These are phyloP conservation scores for Gastroboletus turbinatus DNA, from an alignment of 1,284 basidiomycete species.

Conservation along the genomic window DNA sequence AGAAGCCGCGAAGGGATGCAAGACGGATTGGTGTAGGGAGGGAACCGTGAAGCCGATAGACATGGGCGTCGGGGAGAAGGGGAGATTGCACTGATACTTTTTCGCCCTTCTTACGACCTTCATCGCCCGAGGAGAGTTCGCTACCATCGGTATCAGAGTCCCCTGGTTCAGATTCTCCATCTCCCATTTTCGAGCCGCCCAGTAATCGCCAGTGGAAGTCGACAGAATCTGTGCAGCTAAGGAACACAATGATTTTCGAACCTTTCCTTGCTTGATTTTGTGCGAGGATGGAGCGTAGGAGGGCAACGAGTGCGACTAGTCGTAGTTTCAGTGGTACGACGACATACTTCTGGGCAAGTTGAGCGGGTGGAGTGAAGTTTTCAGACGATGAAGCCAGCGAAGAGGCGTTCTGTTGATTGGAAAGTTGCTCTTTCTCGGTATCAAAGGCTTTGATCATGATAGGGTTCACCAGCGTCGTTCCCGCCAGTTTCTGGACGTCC, in stretches of 20 bases:
- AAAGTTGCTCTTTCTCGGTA: constrained; percentile 38
- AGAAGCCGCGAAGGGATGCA: constrained; percentile 81
- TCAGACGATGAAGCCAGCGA: constrained; percentile 34
- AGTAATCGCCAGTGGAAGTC: constrained; percentile 96
- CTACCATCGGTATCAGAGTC: constrained; percentile 31
- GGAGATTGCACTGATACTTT: constrained; percentile 62
- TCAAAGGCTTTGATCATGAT: constrained; percentile 72
- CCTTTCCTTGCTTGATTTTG: constrained; percentile 51
- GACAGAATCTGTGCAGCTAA: constrained; percentile 96
- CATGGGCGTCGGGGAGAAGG: constrained; percentile 77
- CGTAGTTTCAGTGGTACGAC: constrained; percentile 92
- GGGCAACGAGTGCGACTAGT: constrained; percentile 86
- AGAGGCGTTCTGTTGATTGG: constrained; percentile 12
- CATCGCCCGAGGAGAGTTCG: constrained; percentile 26
- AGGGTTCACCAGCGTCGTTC: constrained; percentile 72
- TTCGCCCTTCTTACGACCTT: constrained; percentile 34
- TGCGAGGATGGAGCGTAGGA: constrained; percentile 76
- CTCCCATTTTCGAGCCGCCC: constrained; percentile 75
- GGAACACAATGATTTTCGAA: constrained; percentile 87
- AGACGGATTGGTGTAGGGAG: constrained; percentile 82
- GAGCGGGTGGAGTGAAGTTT: constrained; percentile 92
- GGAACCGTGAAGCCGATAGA: constrained; percentile 95
- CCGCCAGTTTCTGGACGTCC: constrained; percentile 92
- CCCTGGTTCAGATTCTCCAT: constrained; percentile 31
- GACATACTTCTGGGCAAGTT: constrained; percentile 92